Conservation (phyloP, 2,329 filamentous ascomycete species). For the Curvularia verruculosa region DNA sequence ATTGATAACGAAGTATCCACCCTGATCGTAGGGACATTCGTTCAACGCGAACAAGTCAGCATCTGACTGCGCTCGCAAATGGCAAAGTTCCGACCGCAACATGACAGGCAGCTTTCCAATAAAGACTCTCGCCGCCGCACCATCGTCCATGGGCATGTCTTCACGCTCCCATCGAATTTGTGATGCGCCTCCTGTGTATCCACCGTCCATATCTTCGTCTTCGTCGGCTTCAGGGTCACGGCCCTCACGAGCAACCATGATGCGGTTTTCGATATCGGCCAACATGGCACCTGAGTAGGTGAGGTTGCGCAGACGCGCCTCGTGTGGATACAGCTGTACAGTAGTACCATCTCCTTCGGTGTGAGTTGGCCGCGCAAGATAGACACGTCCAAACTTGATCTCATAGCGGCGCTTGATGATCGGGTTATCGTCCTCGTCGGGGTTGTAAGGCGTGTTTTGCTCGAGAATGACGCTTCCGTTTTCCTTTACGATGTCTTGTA, state of each 20-base stretch:
- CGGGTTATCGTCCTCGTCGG: slow-evolving; percentile 70
- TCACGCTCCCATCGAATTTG: slow-evolving; percentile 58
- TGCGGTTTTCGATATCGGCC: slow-evolving; percentile 83
- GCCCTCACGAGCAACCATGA: slow-evolving; percentile 80
- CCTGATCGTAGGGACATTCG: slow-evolving; percentile 97
- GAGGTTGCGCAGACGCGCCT: slow-evolving; percentile 91
- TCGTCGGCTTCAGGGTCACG: slow-evolving; percentile 71
- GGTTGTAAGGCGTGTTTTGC: slow-evolving; percentile 79
- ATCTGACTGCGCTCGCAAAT: slow-evolving; percentile 81
- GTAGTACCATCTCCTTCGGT: slow-evolving; percentile 92
- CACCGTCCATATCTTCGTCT: slow-evolving; percentile 52
- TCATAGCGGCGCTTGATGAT: slow-evolving; percentile 91
- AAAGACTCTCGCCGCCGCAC: slow-evolving; percentile 76
- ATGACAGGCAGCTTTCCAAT: slow-evolving; percentile 97
- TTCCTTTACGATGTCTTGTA: slow-evolving; percentile 93
- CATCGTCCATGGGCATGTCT: slow-evolving; percentile 51
- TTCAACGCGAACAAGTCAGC: slow-evolving; percentile 88
- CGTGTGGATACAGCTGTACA: slow-evolving; percentile 85
- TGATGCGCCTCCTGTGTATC: slow-evolving; percentile 39
- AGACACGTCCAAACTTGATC: slow-evolving; percentile 89
- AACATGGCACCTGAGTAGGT: slow-evolving; percentile 94
- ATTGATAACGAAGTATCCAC: slow-evolving; percentile 99
- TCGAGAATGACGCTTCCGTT: slow-evolving; percentile 92
- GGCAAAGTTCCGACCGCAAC: slow-evolving; percentile 96
- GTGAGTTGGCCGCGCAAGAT: slow-evolving; percentile 86